Percentiles rank a stretch among this genome's conserved stretches.
These are phyloP conservation scores for Lepiota brunneoincarnata DNA, from an alignment of 768 basidiomycete species.

Conservation along the genomic window DNA sequence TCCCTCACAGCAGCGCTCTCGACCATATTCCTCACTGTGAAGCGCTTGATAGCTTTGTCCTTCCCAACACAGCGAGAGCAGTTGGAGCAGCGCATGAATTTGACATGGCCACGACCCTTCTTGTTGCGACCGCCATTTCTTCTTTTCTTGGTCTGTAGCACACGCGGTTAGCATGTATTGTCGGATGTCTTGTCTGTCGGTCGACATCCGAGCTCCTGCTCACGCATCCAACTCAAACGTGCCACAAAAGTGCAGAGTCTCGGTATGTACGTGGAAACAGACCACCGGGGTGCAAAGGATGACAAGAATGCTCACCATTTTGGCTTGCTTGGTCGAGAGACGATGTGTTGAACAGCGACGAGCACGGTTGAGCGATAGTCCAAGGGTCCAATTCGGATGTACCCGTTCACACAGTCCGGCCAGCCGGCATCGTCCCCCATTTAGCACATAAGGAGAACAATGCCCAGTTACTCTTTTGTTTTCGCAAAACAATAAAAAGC, in stretches of 20 bases:
- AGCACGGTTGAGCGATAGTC: conserved; percentile 24
- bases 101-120: conserved; percentile 96
- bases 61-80: conserved; percentile 97
- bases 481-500: not conserved
- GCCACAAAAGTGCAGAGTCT: conserved; percentile 17
- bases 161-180: not conserved
- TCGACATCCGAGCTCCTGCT: conserved; percentile 32
- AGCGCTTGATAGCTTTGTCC: conserved; percentile 99
- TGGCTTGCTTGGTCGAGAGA: conserved; percentile 34
- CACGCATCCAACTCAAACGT: conserved; percentile 35
- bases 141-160: conserved; percentile 92
- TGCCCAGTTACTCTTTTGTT: not conserved
- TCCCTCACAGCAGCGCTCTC: conserved; percentile 98
- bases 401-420: conserved; percentile 26
- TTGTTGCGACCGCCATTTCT: conserved; percentile 99
- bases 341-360: conserved; percentile 35
- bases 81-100: conserved; percentile 96
- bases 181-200: conserved; percentile 8
- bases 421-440: conserved; percentile 4
- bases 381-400: conserved; percentile 23
- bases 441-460: not conserved
- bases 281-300: conserved; percentile 10
- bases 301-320: conserved; percentile 36
- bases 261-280: conserved; percentile 1
- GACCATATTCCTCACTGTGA: conserved; percentile 99